Evolutionary conservation across 495 filamentous ascomycete species (phyloP).

Genomic region (Penicillium bialowiezense): DNA sequence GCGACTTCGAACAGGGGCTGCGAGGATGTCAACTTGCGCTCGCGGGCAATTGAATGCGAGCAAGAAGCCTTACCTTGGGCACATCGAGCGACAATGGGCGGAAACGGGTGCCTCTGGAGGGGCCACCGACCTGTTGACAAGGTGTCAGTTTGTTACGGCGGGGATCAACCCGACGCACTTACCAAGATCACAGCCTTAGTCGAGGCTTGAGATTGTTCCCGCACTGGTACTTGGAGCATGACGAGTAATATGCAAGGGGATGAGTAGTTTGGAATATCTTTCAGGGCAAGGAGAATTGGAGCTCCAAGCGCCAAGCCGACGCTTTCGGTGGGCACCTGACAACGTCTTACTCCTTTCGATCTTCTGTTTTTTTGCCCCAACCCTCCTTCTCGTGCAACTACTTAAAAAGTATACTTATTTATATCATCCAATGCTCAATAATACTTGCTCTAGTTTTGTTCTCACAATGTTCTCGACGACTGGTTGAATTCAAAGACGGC

Average conservation of each 20-base stretch:
- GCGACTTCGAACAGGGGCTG: slow-evolving; percentile 99
- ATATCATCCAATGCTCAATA: too few species aligned
- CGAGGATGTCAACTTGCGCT: slow-evolving; percentile 12
- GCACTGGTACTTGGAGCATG: slow-evolving; percentile 50
- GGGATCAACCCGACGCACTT: slow-evolving; percentile 19
- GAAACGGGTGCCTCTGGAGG: slow-evolving; percentile 93
- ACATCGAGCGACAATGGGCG: slow-evolving; percentile 94
- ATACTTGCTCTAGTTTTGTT: too few species aligned
- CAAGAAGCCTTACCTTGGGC: slow-evolving; percentile 70
- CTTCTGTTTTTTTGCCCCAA: not conserved
- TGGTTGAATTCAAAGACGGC: too few species aligned
- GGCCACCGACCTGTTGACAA: slow-evolving; percentile 75
- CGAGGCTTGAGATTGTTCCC: slow-evolving; percentile 47
- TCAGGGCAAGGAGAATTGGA: slow-evolving; percentile 8
- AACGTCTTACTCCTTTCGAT: slow-evolving; percentile 7
- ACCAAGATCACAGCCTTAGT: slow-evolving; percentile 74
- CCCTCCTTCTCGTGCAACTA: too few species aligned
- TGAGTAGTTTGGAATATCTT: slow-evolving; percentile 1
- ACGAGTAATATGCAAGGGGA: slow-evolving; percentile 12
- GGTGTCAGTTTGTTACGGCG: slow-evolving; percentile 16
- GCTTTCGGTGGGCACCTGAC: slow-evolving; percentile 30
- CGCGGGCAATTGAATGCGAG: not conserved
- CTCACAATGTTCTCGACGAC: too few species aligned
- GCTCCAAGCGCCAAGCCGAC: slow-evolving; percentile 28
- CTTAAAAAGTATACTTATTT: too few species aligned